Conservation (phyloP, 2,329 filamentous ascomycete species). For the Talaromyces piceae region DNA sequence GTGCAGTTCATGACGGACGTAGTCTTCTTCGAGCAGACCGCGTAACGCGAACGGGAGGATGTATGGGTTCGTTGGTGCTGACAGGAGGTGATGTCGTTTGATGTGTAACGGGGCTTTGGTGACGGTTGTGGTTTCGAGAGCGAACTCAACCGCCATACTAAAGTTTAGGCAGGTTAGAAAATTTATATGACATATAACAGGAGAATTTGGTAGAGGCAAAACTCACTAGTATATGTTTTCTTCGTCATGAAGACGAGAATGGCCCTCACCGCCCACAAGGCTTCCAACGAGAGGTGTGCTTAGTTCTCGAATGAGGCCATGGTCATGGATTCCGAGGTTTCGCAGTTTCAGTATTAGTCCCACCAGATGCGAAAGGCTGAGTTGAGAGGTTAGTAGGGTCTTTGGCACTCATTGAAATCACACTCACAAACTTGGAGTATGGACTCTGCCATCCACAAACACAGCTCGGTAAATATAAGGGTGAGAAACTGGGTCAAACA, state of each 20-base stretch:
- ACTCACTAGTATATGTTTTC: conserved; percentile 69
- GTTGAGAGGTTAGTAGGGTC: conserved; percentile 8
- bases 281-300: conserved; percentile 83
- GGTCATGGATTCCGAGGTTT: conserved; percentile 86
- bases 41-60: conserved; percentile 94
- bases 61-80: conserved; percentile 63
- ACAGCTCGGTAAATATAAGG: conserved; percentile 94
- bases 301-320: conserved; percentile 85
- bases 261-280: conserved; percentile 84
- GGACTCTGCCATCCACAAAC: conserved; percentile 86
- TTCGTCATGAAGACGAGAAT: conserved; percentile 90
- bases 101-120: conserved; percentile 43
- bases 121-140: conserved; percentile 61
- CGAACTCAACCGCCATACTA: conserved; percentile 62
- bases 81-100: conserved; percentile 39
- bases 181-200: background rate
- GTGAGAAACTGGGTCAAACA: conserved; percentile 77
- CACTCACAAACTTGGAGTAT: conserved; percentile 76
- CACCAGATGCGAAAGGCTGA: conserved; percentile 73
- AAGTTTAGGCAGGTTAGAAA: background rate
- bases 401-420: background rate
- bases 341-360: conserved; percentile 90
- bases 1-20: conserved; percentile 73
- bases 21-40: conserved; percentile 82
- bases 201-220: background rate